Evolutionary conservation across 2,329 filamentous ascomycete species (phyloP).

Genomic region (Fusarium denticulatum): DNA sequence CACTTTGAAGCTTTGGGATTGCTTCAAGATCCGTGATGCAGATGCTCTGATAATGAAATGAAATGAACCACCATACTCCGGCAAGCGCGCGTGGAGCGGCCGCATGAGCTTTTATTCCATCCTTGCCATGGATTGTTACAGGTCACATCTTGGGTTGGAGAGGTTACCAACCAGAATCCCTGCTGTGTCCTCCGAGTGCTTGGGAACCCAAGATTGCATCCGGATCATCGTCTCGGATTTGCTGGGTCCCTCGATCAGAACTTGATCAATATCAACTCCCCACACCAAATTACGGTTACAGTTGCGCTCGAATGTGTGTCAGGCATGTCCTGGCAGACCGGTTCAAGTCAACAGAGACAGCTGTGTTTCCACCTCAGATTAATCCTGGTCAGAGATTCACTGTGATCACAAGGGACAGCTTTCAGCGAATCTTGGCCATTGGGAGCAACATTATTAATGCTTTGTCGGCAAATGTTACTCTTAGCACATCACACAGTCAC

Average conservation of each 20-base stretch:
- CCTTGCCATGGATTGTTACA: conserved; percentile 34
- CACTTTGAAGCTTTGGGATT: neutral
- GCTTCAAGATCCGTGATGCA: neutral
- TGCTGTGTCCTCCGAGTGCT: conserved; percentile 34
- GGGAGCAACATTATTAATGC: neutral
- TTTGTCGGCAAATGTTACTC: conserved; percentile 11
- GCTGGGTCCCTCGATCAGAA: conserved; percentile 30
- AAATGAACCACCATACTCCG: conserved; percentile 35
- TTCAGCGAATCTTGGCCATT: neutral
- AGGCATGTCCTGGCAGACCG: conserved; percentile 18
- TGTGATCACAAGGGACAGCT: conserved; percentile 12
- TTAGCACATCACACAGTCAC: conserved; percentile 2
- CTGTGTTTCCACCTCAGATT: conserved; percentile 16
- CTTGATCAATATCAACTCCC: conserved; percentile 23
- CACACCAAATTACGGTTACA: conserved; percentile 9
- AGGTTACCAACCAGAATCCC: conserved; percentile 33
- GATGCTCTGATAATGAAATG: conserved; percentile 12
- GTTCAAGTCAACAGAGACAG: conserved; percentile 13
- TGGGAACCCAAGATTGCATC: conserved; percentile 40
- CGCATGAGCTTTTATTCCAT: conserved; percentile 38
- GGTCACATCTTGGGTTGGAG: conserved; percentile 36
- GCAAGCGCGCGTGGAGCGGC: conserved; percentile 37
- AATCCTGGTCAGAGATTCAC: conserved; percentile 3
- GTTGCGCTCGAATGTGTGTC: neutral
- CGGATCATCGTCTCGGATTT: conserved; percentile 34